Evolutionary conservation across 78 protist genomes (phyloP).

Genomic region (Paulinella micropora): DNA sequence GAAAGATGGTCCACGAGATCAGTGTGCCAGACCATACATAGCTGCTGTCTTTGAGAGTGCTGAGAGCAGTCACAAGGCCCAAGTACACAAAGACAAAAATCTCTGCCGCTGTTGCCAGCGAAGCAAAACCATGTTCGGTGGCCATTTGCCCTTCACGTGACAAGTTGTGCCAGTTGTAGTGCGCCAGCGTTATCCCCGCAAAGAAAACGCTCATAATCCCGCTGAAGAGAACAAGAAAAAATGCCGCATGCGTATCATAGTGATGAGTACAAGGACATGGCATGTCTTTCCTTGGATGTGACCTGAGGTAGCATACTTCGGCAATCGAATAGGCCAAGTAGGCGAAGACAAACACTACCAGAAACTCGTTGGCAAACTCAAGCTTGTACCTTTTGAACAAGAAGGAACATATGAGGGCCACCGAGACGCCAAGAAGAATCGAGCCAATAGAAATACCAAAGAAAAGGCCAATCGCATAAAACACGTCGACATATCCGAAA

Average conservation of each 20-base stretch:
- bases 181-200: not conserved
- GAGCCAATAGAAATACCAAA: not conserved
- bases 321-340: not conserved
- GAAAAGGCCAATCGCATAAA: not conserved
- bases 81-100: slow-evolving; percentile 25
- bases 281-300: not conserved
- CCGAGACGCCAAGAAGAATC: not conserved
- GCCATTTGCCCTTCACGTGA: not conserved
- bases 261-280: not conserved
- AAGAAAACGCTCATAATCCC: not conserved
- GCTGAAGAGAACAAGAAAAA: slow-evolving; percentile 11
- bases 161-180: slow-evolving; percentile 15
- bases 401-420: not conserved
- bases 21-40: too few species aligned
- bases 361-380: not conserved
- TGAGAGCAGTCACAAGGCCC: slow-evolving; percentile 23
- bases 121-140: not conserved
- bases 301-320: not conserved
- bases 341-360: not conserved
- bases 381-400: not conserved
- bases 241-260: not conserved
- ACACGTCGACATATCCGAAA: not conserved
- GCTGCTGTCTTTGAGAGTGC: too few species aligned
- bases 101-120: slow-evolving; percentile 30
- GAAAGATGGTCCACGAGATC: too few species aligned